phyloP scores from a whole-genome alignment of 2,329 filamentous ascomycete genomes.

The Penicillium verrucosum region DNA sequence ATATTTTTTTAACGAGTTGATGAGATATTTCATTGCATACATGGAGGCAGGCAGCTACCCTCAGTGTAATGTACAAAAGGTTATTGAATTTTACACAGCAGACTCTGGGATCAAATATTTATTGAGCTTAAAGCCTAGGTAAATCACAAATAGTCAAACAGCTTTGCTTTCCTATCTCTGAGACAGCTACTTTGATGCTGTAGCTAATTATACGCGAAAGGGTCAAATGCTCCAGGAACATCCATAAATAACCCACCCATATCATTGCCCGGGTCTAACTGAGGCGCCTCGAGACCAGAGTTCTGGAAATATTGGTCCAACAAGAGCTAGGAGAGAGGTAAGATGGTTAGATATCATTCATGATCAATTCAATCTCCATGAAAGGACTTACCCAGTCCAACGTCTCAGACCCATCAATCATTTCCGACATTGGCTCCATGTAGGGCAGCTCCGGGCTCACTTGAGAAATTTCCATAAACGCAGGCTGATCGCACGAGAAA shows the following conservation, averaged over 20 bases:
- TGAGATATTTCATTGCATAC: background rate
- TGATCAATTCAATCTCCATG: background rate
- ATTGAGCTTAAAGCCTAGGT: no score
- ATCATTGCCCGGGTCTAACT: background rate
- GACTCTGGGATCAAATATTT: background rate
- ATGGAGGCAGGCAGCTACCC: background rate
- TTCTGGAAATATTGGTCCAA: conserved; percentile 13
- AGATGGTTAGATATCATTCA: background rate
- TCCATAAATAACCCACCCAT: background rate
- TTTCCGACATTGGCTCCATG: conserved; percentile 18
- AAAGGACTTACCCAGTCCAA: conserved; percentile 17
- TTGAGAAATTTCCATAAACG: background rate
- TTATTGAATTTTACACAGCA: background rate
- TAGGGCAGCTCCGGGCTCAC: conserved; percentile 6
- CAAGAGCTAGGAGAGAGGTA: background rate
- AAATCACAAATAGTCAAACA: background rate
- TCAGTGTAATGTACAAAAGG: background rate
- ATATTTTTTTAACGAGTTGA: background rate
- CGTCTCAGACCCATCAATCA: conserved; percentile 20
- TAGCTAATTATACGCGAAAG: background rate
- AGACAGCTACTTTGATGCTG: no score
- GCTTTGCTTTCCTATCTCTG: background rate
- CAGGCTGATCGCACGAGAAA: background rate
- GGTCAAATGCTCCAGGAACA: background rate
- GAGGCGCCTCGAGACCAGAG: background rate